Base-by-base conservation (phyloP, 768 basidiomycete genomes). In the Leccinum subgranulosum region DNA sequence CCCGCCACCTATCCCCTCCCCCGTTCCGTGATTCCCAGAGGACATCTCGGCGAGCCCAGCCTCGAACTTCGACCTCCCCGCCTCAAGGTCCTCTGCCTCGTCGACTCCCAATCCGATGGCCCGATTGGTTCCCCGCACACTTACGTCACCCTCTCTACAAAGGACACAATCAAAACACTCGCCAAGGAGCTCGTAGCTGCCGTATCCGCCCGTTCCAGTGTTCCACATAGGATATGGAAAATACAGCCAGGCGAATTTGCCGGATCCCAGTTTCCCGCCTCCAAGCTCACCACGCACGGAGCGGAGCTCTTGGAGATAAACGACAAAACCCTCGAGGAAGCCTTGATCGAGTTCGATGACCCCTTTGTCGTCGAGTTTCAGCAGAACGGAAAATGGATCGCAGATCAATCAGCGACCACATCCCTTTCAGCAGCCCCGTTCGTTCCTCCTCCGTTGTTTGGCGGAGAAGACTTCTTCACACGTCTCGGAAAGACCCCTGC, bases 361-460 rank as follows among this genome's bases (percentile, higher is more conserved):
- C 75, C 78, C 1, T 87, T 94, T 71, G 83, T 86, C 1, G 82
- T 94, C n/a, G 94, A 97, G 64, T 81, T 87, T 66, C 82, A 84
- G 64, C 67, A 73, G 34, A 65, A 76, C n/a, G 80, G 77, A 45
- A 75, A 75, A 17, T 93, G 90, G 90, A 65, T 85, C 21, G 74
- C 81, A 3, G 79, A 83, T 48, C 65, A 58, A 58, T 60, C 53
- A 41, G 27, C 55, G n/a, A 19, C 59, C 7, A 31, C 7, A 15
- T 17, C 54, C 1, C 41, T 57, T 53, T 27, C 66, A 28, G 25
- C 62, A 50, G 50, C 61, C 23, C 58, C 53, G 1, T 61, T 74
- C 34, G 72, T 63, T 6, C 76, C 76, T 7, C 75, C 75, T 10
- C 84, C 84, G 2, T 64, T 87, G 6, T 90, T 88, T 65, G 76